These are phyloP conservation scores for Corinectria fuckeliana DNA, from an alignment of 2,329 filamentous ascomycete genomes.

Conservation along the genomic window DNA sequence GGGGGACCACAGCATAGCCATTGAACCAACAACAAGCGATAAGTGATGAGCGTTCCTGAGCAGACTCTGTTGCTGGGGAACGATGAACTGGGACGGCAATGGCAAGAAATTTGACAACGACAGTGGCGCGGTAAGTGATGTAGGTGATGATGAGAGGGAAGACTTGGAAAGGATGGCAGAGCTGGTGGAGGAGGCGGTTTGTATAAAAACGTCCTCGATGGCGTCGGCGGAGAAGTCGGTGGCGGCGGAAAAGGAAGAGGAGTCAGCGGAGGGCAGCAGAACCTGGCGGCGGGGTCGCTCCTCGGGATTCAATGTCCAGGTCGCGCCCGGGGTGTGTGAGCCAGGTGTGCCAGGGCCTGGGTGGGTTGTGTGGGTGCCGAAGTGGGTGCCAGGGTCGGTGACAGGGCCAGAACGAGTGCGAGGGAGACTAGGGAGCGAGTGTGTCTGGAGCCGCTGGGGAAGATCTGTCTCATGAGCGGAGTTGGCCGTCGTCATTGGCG, in stretches of 20 bases:
- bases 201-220: constrained; percentile 9
- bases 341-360: neutral
- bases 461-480: constrained; percentile 30
- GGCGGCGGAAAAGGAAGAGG: constrained; percentile 15
- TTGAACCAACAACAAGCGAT: constrained; percentile 21
- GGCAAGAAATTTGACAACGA: constrained; percentile 14
- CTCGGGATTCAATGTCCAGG: constrained; percentile 19
- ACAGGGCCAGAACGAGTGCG: constrained; percentile 22
- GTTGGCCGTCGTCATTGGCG: constrained; percentile 31
- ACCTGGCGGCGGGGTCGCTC: constrained; percentile 9
- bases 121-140: constrained; percentile 10
- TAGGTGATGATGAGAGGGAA: neutral
- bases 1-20: constrained; percentile 37
- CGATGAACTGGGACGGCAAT: constrained; percentile 9
- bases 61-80: constrained; percentile 17
- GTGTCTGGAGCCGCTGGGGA: constrained; percentile 22
- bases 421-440: constrained; percentile 12
- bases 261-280: constrained; percentile 1
- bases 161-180: neutral
- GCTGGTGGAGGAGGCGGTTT: constrained; percentile 20
- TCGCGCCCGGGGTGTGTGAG: neutral
- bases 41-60: constrained; percentile 10
- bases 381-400: neutral
- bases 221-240: constrained; percentile 6
- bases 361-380: neutral